Base-by-base conservation (phyloP, 352 stramenopile species). In the Globisporangium okanoganense region DNA sequence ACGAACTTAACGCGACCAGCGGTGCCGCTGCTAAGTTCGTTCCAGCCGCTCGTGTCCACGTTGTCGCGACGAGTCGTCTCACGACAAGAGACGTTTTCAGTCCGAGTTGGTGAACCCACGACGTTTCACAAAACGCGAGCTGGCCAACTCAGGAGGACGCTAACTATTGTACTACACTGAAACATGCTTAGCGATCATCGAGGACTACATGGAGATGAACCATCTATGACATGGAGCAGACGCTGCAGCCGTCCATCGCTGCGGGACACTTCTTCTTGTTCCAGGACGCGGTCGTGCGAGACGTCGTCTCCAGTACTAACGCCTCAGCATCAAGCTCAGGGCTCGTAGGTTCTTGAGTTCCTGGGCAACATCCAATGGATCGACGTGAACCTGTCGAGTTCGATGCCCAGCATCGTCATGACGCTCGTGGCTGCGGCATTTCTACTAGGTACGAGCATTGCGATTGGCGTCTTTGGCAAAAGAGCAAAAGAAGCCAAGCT, bases 171-270 rank as follows among this genome's bases (percentile, higher is more conserved):
- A 22, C 27, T 13, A 33, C n/a, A 18, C n/a, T n/a, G n/a, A n/a
- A n/a, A 5, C 18, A 1, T 69, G 40, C 49, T 43, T 14, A 5
- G 16, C 3, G n/a, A 14, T 18, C 9, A 25, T 44, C 18, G 62
- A 70, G n/a, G 29, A 40, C 0, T 59, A 31, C 22, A 41, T 65
- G 4, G 64, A 67, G n/a, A 68, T 54, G 24, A 77, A 73, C 25
- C 69, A 80, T 31, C 24, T 78, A 16, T 80, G n/a, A 78, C 54
- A 70, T 75, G 6, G 69, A 78, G 22, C 27, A 63, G 44, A 71
- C 58, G 6, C 56, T 74, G n/a, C 67, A 80, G 52, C 48, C 65
- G 9, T 61, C 65, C 25, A 70, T 76, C 43, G 75, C 70, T 0
- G 61, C 70, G 3, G 70, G 61, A 0, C 55, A 69, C 9, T 78